Evolutionary conservation across 2,329 filamentous ascomycete species (phyloP).

Genomic region (Curvularia eragrostidis): DNA sequence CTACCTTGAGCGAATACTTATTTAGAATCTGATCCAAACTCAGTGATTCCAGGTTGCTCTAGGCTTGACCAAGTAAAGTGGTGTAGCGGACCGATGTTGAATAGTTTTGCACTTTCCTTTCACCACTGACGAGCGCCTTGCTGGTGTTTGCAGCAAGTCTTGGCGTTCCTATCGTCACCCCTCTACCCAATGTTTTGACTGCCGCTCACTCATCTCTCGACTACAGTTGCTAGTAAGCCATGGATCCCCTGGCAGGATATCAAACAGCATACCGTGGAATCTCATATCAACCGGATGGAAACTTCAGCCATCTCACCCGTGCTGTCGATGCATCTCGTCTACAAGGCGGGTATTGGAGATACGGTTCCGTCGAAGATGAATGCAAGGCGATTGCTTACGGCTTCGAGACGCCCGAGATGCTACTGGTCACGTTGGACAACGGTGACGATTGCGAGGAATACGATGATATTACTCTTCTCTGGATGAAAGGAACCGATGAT

Average conservation of each 20-base stretch:
- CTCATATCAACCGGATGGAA: slow-evolving; percentile 9
- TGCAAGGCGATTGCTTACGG: slow-evolving; percentile 20
- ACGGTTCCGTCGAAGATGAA: slow-evolving; percentile 22
- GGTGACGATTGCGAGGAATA: slow-evolving; percentile 10
- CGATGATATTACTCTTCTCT: slow-evolving; percentile 24
- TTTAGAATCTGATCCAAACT: too few relatives aligned
- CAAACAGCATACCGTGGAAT: slow-evolving; percentile 18
- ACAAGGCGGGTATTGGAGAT: slow-evolving; percentile 26
- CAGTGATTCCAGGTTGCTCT: too few relatives aligned
- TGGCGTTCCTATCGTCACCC: too few relatives aligned
- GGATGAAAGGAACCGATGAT: slow-evolving; percentile 23
- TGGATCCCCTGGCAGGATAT: slow-evolving; percentile 13
- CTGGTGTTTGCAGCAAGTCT: too few relatives aligned
- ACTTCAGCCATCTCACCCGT: slow-evolving; percentile 19
- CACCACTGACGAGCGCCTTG: too few relatives aligned
- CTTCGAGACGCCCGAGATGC: slow-evolving; percentile 21
- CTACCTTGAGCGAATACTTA: too few relatives aligned
- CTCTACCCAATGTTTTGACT: background rate
- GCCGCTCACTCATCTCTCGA: background rate
- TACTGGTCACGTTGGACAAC: slow-evolving; percentile 22
- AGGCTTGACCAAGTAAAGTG: too few relatives aligned
- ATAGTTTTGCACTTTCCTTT: too few relatives aligned
- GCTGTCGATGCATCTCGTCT: slow-evolving; percentile 7
- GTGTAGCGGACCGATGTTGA: too few relatives aligned
- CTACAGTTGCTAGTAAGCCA: background rate